Evolutionary conservation across 2,329 filamentous ascomycete species (phyloP).

Genomic region (Blastomyces silverae): DNA sequence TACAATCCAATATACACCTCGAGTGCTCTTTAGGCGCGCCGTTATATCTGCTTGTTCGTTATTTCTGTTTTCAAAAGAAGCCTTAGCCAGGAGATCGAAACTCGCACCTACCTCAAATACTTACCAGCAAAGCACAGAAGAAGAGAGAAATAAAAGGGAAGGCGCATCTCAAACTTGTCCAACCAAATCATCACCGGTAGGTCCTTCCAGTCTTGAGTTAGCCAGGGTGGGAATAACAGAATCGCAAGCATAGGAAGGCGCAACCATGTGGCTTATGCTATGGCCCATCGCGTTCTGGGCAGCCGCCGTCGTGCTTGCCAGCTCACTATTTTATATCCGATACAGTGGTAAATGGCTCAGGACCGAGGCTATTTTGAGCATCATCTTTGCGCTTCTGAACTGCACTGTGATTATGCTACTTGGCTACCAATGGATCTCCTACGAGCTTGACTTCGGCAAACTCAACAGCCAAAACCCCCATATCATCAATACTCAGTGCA

Average conservation of each 20-base stretch:
- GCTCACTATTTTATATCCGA: neutral
- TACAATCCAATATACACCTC: neutral
- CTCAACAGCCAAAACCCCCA: neutral
- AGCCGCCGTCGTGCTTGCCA: neutral
- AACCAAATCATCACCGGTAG: neutral
- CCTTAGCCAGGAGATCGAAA: neutral
- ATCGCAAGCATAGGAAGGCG: neutral
- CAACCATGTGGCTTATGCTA: slow-evolving; percentile 4
- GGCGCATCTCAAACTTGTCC: neutral
- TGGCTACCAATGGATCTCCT: slow-evolving; percentile 4
- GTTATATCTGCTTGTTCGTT: neutral
- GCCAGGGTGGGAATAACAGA: neutral
- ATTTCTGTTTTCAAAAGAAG: neutral
- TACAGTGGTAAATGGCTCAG: neutral
- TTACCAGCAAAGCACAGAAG: neutral
- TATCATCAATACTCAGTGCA: neutral
- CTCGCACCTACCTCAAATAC: neutral
- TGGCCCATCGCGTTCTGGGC: slow-evolving; percentile 1
- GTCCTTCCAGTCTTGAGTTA: no score
- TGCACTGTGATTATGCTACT: neutral
- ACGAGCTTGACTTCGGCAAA: slow-evolving; percentile 2
- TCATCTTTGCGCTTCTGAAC: neutral
- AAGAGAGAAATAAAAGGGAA: neutral
- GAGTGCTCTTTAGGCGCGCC: neutral
- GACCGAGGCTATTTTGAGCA: neutral